Conservation (phyloP, 2,329 filamentous ascomycete species). For the Calonectria crousiana region DNA sequence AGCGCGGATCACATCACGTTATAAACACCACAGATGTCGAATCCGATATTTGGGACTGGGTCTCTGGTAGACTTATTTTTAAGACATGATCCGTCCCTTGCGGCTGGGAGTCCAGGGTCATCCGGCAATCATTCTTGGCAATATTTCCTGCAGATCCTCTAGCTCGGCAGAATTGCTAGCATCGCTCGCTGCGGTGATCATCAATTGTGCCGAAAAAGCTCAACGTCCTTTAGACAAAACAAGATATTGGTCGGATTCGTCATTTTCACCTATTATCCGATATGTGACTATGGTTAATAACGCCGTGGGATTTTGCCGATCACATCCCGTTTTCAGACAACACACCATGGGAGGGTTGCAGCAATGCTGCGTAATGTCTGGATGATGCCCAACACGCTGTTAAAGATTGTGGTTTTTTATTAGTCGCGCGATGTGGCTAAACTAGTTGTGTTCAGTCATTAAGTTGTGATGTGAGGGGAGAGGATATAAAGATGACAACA, state of each 20-base stretch:
- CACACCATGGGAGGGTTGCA: background rate
- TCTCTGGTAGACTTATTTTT: background rate
- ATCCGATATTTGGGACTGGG: slow-evolving; percentile 31
- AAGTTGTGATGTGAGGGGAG: background rate
- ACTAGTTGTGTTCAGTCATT: background rate
- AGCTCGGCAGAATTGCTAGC: background rate
- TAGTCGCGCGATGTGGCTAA: background rate
- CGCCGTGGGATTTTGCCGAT: slow-evolving; percentile 26
- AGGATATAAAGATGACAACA: background rate
- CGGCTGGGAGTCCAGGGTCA: background rate
- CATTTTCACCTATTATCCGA: slow-evolving; percentile 16
- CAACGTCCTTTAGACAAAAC: slow-evolving; percentile 13
- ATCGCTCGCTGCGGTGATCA: slow-evolving; percentile 12
- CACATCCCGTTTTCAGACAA: slow-evolving; percentile 25
- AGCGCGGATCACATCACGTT: slow-evolving; percentile 38
- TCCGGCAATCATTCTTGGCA: slow-evolving; percentile 30
- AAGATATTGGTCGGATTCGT: slow-evolving; percentile 20
- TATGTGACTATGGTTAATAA: slow-evolving; percentile 16
- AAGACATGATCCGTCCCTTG: slow-evolving; percentile 8
- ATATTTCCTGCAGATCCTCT: slow-evolving; percentile 27
- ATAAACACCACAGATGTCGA: slow-evolving; percentile 34
- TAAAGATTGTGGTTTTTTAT: background rate
- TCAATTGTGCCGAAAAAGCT: background rate
- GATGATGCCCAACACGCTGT: background rate
- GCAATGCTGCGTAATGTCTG: slow-evolving; percentile 9